Evolutionary conservation across 148 eudicot species (phyloP).

Genomic region (Rhododendron vialii): DNA sequence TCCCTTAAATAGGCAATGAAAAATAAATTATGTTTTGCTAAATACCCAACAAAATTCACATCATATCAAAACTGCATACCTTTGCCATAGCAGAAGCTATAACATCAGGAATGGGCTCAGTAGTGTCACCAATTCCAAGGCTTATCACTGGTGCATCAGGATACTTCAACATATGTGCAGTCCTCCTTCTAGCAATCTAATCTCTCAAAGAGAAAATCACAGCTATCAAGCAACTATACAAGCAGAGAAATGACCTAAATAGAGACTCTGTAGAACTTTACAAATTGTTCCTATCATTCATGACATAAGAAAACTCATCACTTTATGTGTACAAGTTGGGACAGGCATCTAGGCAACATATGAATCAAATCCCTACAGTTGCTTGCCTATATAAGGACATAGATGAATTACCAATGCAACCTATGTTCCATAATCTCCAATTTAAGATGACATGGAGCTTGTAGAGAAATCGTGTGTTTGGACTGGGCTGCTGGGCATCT

Average conservation of each 20-base stretch:
- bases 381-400: neutral
- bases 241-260: neutral
- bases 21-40: neutral
- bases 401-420: neutral
- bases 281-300: neutral
- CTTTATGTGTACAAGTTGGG: neutral
- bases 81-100: conserved; percentile 62
- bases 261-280: neutral
- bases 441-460: neutral
- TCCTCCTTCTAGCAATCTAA: conserved; percentile 77
- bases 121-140: conserved; percentile 88
- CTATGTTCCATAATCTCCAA: neutral
- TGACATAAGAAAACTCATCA: neutral
- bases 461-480: neutral
- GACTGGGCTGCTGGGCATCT: neutral
- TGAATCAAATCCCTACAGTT: neutral
- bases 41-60: neutral
- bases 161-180: conserved; percentile 47
- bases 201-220: neutral
- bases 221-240: neutral
- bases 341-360: neutral
- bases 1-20: neutral
- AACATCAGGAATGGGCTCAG: conserved; percentile 65
- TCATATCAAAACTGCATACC: conserved; percentile 28
- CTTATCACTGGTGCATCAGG: conserved; percentile 71